A percentile compares a stretch with the other conserved stretches of the same genome.
Conservation (phyloP, 2,329 filamentous ascomycete genomes). For the Aspergillus oerlinghausenensis region DNA sequence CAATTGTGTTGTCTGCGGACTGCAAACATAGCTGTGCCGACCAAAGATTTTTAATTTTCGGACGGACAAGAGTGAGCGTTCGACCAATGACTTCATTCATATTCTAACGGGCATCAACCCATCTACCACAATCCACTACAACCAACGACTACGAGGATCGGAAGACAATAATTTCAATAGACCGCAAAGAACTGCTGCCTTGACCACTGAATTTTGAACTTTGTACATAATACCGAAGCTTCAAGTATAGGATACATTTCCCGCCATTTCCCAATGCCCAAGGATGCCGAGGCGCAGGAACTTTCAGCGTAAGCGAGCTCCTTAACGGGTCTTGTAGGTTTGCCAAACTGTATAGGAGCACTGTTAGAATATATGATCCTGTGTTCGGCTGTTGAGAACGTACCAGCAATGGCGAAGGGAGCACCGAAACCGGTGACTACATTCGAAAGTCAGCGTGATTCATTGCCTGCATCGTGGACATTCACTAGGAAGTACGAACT, state of each 20-base stretch:
- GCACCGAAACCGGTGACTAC: conserved; percentile 54
- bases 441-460: conserved; percentile 33
- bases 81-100: conserved; percentile 42
- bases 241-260: conserved; percentile 18
- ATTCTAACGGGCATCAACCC: conserved; percentile 19
- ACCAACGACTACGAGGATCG: conserved; percentile 8
- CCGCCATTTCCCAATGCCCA: conserved; percentile 17
- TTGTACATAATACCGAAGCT: conserved; percentile 36
- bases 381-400: conserved; percentile 25
- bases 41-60: conserved; percentile 38
- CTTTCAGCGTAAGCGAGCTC: conserved; percentile 13
- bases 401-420: conserved; percentile 62
- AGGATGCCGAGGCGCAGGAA: conserved; percentile 15
- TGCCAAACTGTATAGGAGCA: conserved; percentile 54
- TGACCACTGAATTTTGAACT: conserved; percentile 32
- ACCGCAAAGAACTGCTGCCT: conserved; percentile 6
- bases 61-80: conserved; percentile 21
- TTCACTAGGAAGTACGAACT: conserved; percentile 43
- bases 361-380: conserved; percentile 19
- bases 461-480: neutral
- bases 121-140: conserved; percentile 16
- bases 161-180: neutral
- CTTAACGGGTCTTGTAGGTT: conserved; percentile 57
- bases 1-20: conserved; percentile 15
- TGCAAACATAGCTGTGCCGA: conserved; percentile 16